Evolutionary conservation across 176 grass and related monocot species (phyloP), one percentile per base, ranked within the genome.

Genomic region (Aegilops longissima): DNA sequence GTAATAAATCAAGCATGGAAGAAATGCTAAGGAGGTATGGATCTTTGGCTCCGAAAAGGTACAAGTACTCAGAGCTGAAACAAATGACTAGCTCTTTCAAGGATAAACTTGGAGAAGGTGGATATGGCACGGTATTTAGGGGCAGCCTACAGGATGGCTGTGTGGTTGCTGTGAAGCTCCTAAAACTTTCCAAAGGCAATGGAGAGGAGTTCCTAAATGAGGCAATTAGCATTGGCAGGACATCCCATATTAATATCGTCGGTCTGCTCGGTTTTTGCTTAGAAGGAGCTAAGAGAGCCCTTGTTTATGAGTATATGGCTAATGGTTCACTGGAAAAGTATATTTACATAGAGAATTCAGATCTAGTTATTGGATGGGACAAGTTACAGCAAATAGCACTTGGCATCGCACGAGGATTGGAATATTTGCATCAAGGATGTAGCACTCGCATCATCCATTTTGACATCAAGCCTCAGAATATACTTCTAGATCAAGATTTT

Each of bases 391-490:
- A 89, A 40, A 93, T 96, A 88, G 89, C 94, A 84, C 42, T 86
- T 42, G 91, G 90, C 49, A 82, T 91, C 34, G 91, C 91, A 4
- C 72, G 77, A 34, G 93, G 89, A 4, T 80, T 95, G 64, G 93
- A 91, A 18, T 95, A 93, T 84, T 85, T 95, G 73, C 94, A 92
- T 31, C 85, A 45, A 2, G 85, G 85, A 14, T 92, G 93, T 31
- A 95, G 10, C 11, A 79, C 85, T 2, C 89, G 75, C 9, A 93
- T 96, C 30, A 87, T 96, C n/a, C 94, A 96, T 90, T 96, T 93
- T 68, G 94, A 93, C 61, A 92, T 96, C 35, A 96, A 96, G 56
- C 92, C 94, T 23, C 87, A 96, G 0, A 96, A 96, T 12, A 88
- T 93, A 10, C 85, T 96, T 66, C 34, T 96, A 2, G 87, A 92